Conservation (phyloP, 169 alveolate genomes). For the Cryptosporidium sp. region DNA sequence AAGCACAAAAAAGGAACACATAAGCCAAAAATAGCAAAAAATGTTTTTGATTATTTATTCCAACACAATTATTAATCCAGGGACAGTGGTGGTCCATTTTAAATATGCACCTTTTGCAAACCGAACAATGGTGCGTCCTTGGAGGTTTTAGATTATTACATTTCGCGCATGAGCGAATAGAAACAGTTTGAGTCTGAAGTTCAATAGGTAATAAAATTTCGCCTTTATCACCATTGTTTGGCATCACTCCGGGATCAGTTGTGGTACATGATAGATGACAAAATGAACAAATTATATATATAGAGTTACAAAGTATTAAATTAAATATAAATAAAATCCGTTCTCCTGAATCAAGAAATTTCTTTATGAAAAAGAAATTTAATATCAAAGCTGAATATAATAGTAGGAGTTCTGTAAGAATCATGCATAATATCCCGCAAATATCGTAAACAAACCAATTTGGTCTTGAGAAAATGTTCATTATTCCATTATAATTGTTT, state of each 20-base stretch:
- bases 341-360: constrained; percentile 28
- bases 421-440: constrained; percentile 69
- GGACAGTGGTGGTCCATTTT: constrained; percentile 95
- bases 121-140: constrained; percentile 91
- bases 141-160: constrained; percentile 86
- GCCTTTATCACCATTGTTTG: constrained; percentile 38
- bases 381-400: constrained; percentile 56
- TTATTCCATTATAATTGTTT: constrained; percentile 11
- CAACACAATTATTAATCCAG: constrained; percentile 97
- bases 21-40: constrained; percentile 82
- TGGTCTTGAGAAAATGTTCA: constrained; percentile 28
- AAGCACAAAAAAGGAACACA: constrained; percentile 67
- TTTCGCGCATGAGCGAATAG: constrained; percentile 74
- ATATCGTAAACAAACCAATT: constrained; percentile 54
- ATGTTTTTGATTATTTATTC: constrained; percentile 83
- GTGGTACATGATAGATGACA: constrained; percentile 43
- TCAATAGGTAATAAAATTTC: constrained; percentile 65
- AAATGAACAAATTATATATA: constrained; percentile 21
- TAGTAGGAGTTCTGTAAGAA: constrained; percentile 39
- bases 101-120: constrained; percentile 87
- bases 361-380: constrained; percentile 28
- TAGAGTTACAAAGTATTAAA: constrained; percentile 22
- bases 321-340: not conserved
- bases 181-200: constrained; percentile 42
- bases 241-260: constrained; percentile 74